A percentile compares a stretch with the other conserved stretches of the same genome.
Conservation (phyloP, 2,329 filamentous ascomycete species). For the Fusarium sp. region DNA sequence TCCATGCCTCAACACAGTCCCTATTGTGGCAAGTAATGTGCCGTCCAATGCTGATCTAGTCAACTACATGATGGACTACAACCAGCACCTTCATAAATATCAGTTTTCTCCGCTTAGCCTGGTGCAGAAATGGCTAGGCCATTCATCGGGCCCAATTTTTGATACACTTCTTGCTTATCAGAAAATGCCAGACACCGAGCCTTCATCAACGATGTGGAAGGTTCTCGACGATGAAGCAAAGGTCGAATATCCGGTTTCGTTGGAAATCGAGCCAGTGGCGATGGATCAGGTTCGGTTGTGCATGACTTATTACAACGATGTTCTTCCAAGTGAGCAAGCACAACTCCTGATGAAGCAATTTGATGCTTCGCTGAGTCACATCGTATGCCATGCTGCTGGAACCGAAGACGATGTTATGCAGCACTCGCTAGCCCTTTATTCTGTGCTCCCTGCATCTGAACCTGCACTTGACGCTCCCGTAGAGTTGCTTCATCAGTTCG, state of each 20-base stretch:
- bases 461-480: slow-evolving; percentile 69
- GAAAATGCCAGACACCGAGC: slow-evolving; percentile 60
- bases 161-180: slow-evolving; percentile 91
- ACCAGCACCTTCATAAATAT: slow-evolving; percentile 73
- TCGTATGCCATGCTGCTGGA: slow-evolving; percentile 64
- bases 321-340: slow-evolving; percentile 79
- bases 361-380: slow-evolving; percentile 72
- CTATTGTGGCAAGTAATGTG: slow-evolving; percentile 71
- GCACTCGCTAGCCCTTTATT: slow-evolving; percentile 63
- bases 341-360: slow-evolving; percentile 77
- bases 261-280: slow-evolving; percentile 77
- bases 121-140: slow-evolving; percentile 79
- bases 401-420: slow-evolving; percentile 56
- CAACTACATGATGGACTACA: slow-evolving; percentile 73
- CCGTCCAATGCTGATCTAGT: slow-evolving; percentile 70
- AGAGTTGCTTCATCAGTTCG: slow-evolving; percentile 79
- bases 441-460: slow-evolving; percentile 73
- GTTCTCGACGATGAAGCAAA: slow-evolving; percentile 74
- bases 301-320: slow-evolving; percentile 73
- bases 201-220: slow-evolving; percentile 64
- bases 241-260: slow-evolving; percentile 83
- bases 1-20: slow-evolving; percentile 86
- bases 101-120: slow-evolving; percentile 79
- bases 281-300: slow-evolving; percentile 68
- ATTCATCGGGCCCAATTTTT: slow-evolving; percentile 76